phyloP scores from a whole-genome alignment of 139 green algal species.

The Microglena sp. region DNA sequence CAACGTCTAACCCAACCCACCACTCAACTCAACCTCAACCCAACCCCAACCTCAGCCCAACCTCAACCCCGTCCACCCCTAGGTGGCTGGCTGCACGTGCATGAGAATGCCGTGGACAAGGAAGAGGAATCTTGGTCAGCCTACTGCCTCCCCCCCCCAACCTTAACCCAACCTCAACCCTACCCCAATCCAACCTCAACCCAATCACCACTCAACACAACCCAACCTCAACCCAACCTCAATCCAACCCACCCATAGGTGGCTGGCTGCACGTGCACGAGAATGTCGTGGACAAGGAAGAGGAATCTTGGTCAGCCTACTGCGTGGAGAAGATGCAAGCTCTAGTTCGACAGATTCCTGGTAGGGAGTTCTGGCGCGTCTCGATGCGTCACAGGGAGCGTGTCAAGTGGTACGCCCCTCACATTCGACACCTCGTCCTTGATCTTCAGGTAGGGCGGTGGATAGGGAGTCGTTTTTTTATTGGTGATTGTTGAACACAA shows the following conservation, averaged over 20 bases:
- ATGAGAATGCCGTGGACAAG: conserved; percentile 56
- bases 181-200: no score
- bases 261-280: conserved; percentile 67
- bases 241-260: no score
- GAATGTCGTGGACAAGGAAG: conserved; percentile 53
- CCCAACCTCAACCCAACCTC: no score
- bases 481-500: background rate
- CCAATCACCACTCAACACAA: no score
- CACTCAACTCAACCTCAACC: no score
- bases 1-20: no score
- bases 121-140: conserved; percentile 40
- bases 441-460: conserved; percentile 45
- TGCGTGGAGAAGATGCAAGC: conserved; percentile 9
- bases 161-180: no score
- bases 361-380: conserved; percentile 3
- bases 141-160: no score
- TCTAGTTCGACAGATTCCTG: background rate
- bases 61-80: no score
- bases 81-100: conserved; percentile 67
- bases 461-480: no score
- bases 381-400: conserved; percentile 19
- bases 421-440: conserved; percentile 58
- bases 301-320: conserved; percentile 22
- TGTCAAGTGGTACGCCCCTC: conserved; percentile 74
- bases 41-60: no score